Percentiles rank a stretch among this genome's conserved stretches.
phyloP scores from a whole-genome alignment of 768 basidiomycete species.

The Cystobasidium onofrii region DNA sequence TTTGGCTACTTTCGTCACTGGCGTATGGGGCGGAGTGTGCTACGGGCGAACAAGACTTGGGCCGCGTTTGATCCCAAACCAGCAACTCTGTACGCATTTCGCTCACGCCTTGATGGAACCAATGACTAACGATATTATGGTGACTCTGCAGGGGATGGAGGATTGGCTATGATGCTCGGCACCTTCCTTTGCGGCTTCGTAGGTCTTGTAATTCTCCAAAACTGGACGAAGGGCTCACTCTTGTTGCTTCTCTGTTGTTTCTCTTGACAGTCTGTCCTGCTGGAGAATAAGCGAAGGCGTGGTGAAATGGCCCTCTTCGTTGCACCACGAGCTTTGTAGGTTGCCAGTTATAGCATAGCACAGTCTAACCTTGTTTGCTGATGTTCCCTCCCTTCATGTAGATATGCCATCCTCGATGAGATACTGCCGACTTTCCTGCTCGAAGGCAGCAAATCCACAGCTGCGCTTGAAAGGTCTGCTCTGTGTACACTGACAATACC shows the following conservation, averaged over 20 bases:
- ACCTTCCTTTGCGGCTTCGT: conserved; percentile 23
- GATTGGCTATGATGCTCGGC: conserved; percentile 32
- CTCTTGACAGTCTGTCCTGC: conserved; percentile 30
- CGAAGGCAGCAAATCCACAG: not conserved
- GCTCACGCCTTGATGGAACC: not conserved
- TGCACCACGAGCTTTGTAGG: conserved; percentile 38
- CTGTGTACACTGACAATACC: not conserved
- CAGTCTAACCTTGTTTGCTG: not conserved
- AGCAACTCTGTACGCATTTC: conserved; percentile 13
- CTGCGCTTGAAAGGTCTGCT: conserved; percentile 1
- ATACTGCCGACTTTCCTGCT: conserved; percentile 27
- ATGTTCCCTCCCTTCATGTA: not conserved
- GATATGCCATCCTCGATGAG: conserved; percentile 37
- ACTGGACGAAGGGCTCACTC: no score
- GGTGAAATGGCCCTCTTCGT: conserved; percentile 39
- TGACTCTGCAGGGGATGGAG: conserved; percentile 31
- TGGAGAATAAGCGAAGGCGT: conserved; percentile 39
- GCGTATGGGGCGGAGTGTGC: conserved; percentile 35
- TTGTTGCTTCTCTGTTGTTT: not conserved
- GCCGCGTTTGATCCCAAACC: conserved; percentile 21
- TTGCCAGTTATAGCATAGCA: not conserved
- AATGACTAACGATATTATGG: no score
- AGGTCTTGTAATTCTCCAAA: no score
- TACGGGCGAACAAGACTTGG: conserved; percentile 36
- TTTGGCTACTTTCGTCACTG: conserved; percentile 40